Evolutionary conservation across 257 asterid genomes (phyloP), one percentile per base, ranked within the genome.

Genomic region (Apocynum venetum): DNA sequence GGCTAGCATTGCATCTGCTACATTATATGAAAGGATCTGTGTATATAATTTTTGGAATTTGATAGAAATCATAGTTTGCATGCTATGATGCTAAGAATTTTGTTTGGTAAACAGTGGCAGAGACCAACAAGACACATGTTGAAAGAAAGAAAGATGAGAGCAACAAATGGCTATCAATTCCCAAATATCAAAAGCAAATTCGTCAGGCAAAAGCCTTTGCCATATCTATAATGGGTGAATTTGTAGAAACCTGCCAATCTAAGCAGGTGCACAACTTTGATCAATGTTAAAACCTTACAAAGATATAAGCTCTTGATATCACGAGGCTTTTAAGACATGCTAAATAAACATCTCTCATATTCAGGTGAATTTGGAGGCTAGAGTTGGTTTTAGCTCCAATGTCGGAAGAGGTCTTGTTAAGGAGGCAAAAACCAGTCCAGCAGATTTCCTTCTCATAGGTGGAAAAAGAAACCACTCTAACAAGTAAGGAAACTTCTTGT

Each of bases 201-300:
- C 96, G 94, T 1, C 92, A 82, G 64, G 90, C 97, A 10, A 93
- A 93, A 84, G 89, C 97, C n/a, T 87, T 82, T 40, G 94, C 88
- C 63, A 87, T 93, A 65, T 88, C 93, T 36, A 72, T 82, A 44
- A 84, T 87, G 90, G 96, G 91, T 25, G 97, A 93, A 57, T 88
- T 91, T 80, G 78, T 87, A 40, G 83, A 83, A 73, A 81, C 86
- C 66, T 89, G 96, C 80, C 92, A 80, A 38, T 86, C 91, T 56
- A 87, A 84, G 74, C 90, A 91, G 90, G 97, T 78, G 71, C 78
- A 72, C n/a, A 77, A 40, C 19, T 61, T 73, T 61, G 47, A 77
- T 51, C 14, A 10, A 46, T 20, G 38, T 43, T 40, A 41, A 41
- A 67, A 20, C 51, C 35, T 40, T 9, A 40, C 48, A 66, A 53